A percentile compares a stretch with the other conserved stretches of the same genome.
Conservation (phyloP, 2,329 filamentous ascomycete genomes). For the Fusarium gaditjirri region DNA sequence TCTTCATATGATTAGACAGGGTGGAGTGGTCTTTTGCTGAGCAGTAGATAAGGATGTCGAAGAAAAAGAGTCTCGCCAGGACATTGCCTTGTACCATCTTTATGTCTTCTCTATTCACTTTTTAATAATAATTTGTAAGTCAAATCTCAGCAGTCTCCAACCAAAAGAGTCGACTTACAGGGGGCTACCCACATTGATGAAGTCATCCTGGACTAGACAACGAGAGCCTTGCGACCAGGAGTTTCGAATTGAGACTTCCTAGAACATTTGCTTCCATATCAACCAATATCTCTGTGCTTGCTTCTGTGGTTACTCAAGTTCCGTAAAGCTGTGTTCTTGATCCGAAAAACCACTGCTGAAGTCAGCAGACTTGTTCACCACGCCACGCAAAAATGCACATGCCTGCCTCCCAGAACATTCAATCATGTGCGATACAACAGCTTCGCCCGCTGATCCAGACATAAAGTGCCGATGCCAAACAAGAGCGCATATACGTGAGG, state of each 20-base stretch:
- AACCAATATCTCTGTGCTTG: rapidly evolving
- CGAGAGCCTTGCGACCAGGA: background rate
- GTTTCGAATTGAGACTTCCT: background rate
- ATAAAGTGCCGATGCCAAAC: rapidly evolving
- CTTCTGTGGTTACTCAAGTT: background rate
- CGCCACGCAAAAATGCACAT: background rate
- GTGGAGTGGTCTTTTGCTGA: background rate
- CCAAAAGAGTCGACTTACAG: background rate
- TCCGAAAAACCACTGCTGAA: background rate
- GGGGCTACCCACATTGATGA: background rate
- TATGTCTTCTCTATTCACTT: background rate
- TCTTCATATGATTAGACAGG: too few species aligned
- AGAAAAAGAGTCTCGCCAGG: too few species aligned
- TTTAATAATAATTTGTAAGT: rapidly evolving
- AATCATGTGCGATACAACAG: rapidly evolving
- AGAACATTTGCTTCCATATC: too few species aligned
- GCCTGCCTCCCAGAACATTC: background rate
- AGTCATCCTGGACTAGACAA: background rate
- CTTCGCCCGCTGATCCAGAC: background rate
- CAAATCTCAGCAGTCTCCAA: rapidly evolving
- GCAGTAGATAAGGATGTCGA: background rate
- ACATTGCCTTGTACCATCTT: background rate
- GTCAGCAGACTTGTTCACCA: background rate
- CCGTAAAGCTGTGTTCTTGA: background rate
- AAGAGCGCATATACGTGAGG: background rate